phyloP scores from a whole-genome alignment of 768 basidiomycete genomes.

The Russula virescens region DNA sequence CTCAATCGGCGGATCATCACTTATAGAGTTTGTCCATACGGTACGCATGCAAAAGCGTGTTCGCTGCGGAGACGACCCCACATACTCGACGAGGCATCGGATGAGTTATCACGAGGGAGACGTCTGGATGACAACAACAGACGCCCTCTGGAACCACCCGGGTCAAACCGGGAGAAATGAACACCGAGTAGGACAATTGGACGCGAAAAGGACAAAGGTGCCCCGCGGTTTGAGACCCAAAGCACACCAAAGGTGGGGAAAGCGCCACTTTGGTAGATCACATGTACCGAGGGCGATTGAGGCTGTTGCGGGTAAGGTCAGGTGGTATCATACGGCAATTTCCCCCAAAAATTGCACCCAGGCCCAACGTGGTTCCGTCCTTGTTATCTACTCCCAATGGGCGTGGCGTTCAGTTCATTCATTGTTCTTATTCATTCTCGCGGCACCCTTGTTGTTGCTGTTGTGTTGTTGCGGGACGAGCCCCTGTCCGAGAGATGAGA shows the following conservation, averaged over 20 bases:
- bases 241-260: neutral
- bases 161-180: neutral
- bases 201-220: conserved; percentile 7
- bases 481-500: conserved; percentile 3
- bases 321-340: neutral
- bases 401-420: no score
- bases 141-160: neutral
- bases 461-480: neutral
- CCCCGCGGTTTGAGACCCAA: neutral
- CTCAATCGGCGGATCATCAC: conserved; percentile 1
- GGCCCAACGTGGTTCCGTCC: neutral
- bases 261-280: conserved; percentile 6
- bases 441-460: neutral
- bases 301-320: conserved; percentile 3
- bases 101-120: neutral
- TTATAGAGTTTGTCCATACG: neutral
- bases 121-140: neutral
- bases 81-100: neutral
- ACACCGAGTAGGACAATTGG: neutral
- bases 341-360: neutral
- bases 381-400: neutral
- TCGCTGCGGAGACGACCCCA: conserved; percentile 2
- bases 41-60: neutral
- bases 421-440: neutral
- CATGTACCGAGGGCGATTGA: neutral